Evolutionary conservation across 371 early-diverging fungal species (phyloP).

Genomic region (Blakeslea trispora): DNA sequence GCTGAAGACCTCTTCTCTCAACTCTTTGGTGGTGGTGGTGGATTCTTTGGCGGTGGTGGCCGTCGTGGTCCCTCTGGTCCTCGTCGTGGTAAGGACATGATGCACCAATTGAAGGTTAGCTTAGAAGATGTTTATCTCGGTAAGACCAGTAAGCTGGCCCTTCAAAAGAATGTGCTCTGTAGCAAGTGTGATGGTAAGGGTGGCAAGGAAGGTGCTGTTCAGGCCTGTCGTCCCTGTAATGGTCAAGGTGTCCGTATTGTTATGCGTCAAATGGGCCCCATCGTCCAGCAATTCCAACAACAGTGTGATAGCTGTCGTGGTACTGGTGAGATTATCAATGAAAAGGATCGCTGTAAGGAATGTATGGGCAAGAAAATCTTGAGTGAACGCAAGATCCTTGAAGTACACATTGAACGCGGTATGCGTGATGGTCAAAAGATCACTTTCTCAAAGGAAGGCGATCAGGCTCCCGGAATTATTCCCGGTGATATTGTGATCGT

Average conservation of each 20-base stretch:
- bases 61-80: constrained; percentile 62
- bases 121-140: constrained; percentile 96
- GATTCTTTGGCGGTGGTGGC: constrained; percentile 76
- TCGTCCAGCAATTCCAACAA: constrained; percentile 97
- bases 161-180: constrained; percentile 87
- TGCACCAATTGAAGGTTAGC: constrained; percentile 77
- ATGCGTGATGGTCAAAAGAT: constrained; percentile 96
- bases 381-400: constrained; percentile 80
- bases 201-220: constrained; percentile 69
- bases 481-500: constrained; percentile 90
- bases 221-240: constrained; percentile 72
- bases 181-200: constrained; percentile 81
- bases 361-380: constrained; percentile 88
- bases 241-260: constrained; percentile 86
- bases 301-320: constrained; percentile 91
- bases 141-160: constrained; percentile 85
- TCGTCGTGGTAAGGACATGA: constrained; percentile 75
- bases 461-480: constrained; percentile 74
- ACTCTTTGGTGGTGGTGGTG: constrained; percentile 72
- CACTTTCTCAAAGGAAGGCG: constrained; percentile 89
- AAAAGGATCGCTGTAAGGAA: constrained; percentile 85
- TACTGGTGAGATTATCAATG: constrained; percentile 85
- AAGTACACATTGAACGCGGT: constrained; percentile 89
- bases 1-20: constrained; percentile 55
- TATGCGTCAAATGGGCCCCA: constrained; percentile 94